Evolutionary conservation across 2,329 filamentous ascomycete species (phyloP).

Genomic region (Alternaria panax): DNA sequence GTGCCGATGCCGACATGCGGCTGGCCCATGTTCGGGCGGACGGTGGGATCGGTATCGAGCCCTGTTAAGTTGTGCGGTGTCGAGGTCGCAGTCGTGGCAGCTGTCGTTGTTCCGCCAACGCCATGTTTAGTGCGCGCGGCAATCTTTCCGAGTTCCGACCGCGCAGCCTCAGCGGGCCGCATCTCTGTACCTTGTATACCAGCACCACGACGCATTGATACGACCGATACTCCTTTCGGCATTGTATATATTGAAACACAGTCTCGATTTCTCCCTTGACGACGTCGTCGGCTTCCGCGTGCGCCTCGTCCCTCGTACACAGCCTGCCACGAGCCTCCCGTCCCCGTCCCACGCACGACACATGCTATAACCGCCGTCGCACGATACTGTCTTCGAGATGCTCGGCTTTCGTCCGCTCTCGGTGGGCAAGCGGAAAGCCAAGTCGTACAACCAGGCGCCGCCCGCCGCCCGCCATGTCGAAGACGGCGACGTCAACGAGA

Average conservation of each 20-base stretch:
- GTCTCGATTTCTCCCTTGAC: not conserved
- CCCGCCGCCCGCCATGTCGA: constrained; percentile 42
- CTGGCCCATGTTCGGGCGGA: too few relatives aligned
- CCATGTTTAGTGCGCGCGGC: constrained; percentile 14
- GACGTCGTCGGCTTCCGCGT: not conserved
- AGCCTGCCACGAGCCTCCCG: not conserved
- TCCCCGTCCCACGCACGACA: constrained; percentile 2
- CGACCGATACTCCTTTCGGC: constrained; percentile 3
- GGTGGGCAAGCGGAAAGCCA: constrained; percentile 49
- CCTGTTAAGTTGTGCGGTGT: not conserved
- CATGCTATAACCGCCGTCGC: constrained; percentile 10
- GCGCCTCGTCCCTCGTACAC: not conserved
- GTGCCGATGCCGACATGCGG: too few relatives aligned
- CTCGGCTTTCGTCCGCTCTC: constrained; percentile 48
- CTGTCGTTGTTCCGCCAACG: constrained; percentile 15
- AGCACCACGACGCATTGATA: constrained; percentile 15
- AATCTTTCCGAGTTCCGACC: constrained; percentile 11
- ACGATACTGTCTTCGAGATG: constrained; percentile 25
- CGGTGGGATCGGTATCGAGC: too few relatives aligned
- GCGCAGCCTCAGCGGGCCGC: constrained; percentile 1
- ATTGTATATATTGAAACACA: not conserved
- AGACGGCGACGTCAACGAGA: constrained; percentile 49
- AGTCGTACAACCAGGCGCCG: constrained; percentile 41
- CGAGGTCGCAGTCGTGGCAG: not conserved
- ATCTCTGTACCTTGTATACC: not conserved